Evolutionary conservation across 163 green algal genomes (phyloP).

Genomic region (Volvox carteri): DNA sequence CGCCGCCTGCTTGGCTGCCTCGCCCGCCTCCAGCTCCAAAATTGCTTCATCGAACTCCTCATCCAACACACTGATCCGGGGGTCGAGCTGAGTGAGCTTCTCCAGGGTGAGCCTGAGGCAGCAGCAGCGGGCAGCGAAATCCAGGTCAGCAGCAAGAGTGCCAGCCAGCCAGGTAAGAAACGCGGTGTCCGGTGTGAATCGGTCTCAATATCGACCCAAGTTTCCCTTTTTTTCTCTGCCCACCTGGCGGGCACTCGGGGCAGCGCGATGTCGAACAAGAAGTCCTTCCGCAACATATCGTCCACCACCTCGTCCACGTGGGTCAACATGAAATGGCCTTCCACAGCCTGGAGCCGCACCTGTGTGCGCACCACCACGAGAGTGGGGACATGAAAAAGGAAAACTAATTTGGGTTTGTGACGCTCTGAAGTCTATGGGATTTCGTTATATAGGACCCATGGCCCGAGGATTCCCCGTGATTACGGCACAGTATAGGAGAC

Average conservation of each 20-base stretch:
- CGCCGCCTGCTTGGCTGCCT: constrained; percentile 72
- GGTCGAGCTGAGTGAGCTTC: constrained; percentile 80
- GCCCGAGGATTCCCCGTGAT: no score
- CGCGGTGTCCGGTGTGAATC: no score
- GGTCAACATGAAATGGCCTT: constrained; percentile 82
- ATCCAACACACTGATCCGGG: constrained; percentile 88
- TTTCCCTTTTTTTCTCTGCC: no score
- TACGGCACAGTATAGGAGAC: no score
- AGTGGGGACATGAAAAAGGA: no score
- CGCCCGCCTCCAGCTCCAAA: constrained; percentile 73
- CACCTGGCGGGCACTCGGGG: constrained; percentile 90
- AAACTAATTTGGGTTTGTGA: no score
- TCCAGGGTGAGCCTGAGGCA: constrained; percentile 77
- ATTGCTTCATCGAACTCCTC: constrained; percentile 94
- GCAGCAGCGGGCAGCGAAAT: background rate
- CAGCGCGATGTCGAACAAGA: constrained; percentile 96
- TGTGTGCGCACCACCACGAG: no score
- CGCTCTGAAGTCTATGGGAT: no score
- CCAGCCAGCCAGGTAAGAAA: no score
- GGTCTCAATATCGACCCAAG: no score
- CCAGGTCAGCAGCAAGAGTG: no score
- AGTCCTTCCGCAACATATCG: constrained; percentile 93
- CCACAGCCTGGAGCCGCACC: constrained; percentile 74
- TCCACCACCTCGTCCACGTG: constrained; percentile 96
- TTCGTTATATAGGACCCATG: no score